Base-by-base conservation (phyloP, 2,329 filamentous ascomycete genomes). In the Ophiostoma australiae region DNA sequence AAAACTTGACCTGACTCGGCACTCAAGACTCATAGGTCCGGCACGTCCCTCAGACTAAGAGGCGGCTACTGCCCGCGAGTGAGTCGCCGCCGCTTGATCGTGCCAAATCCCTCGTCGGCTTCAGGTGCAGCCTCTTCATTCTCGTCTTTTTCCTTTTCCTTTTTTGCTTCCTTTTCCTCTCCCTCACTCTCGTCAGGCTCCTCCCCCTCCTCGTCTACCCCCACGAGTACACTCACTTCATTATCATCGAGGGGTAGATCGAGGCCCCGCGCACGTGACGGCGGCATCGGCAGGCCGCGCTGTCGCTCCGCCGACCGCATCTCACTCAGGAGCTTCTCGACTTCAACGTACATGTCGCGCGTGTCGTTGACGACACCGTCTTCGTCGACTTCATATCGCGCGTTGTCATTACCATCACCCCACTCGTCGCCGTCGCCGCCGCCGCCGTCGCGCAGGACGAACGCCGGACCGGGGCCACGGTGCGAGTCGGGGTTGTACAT, bases 401-500 rank as follows among this genome's bases (percentile, higher is more conserved):
- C 77, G 74, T 83, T 78, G 73, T 83, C 83, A 78, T 80, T 68
- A 75, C 74, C 76, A 63, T 80, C 81, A 1, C 76, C 63, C 58
- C 70, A 37, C 15, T 72, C 76, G 4, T 75, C 80, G 23, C 81
- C 82, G 63, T 79, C 80, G 0, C 76, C 79, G 31, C 78, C 80
- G 0, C 76, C 79, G 31, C 78, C 77, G 61, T 81, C 76, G 58
- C 81, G 76, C 71, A 81, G 80, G 76, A 86, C 79, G 74, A 93
- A 91, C 0, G 84, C 82, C 1, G 85, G 82, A 0, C 90, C 90
- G 11, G 90, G 88, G 0, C 91, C 90, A 35, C 90, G 87, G 74
- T 91, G 84, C 0, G 90, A 89, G 73, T 97, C 92, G 0, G 91
- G 89, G 76, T 98, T 98, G 83, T 97, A 99, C 95, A 99, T 98